Percentiles rank a stretch among this genome's conserved stretches.
phyloP scores from a whole-genome alignment of 345 rosid species.

The Pseudoturritis turrita region DNA sequence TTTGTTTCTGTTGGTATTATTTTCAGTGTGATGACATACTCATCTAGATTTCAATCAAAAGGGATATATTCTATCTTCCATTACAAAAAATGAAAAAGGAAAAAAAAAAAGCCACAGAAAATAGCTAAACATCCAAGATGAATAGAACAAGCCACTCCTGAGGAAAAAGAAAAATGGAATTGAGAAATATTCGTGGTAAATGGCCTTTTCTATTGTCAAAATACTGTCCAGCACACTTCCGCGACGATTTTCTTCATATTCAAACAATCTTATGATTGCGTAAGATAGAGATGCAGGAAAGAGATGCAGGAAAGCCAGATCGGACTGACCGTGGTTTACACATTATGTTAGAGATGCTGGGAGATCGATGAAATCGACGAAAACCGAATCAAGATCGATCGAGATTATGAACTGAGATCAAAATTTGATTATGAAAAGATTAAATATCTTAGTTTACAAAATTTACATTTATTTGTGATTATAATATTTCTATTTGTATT shows the following conservation, averaged over 20 bases:
- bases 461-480: too few species aligned
- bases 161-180: not conserved
- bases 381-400: too few species aligned
- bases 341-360: too few species aligned
- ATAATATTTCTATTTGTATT: too few species aligned
- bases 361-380: too few species aligned
- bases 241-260: slow-evolving; percentile 11
- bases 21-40: not conserved
- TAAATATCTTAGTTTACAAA: too few species aligned
- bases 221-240: not conserved
- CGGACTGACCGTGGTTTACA: too few species aligned
- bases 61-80: not conserved
- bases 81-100: not conserved
- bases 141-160: slow-evolving; percentile 1
- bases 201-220: not conserved
- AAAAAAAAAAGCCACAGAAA: not conserved
- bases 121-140: slow-evolving; percentile 7
- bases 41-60: not conserved
- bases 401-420: too few species aligned
- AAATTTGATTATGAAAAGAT: too few species aligned
- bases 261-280: not conserved
- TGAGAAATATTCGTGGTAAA: slow-evolving; percentile 4
- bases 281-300: too few species aligned
- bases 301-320: too few species aligned
- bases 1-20: not conserved